Conservation (phyloP, 2,329 filamentous ascomycete genomes). For the Trichocomaceae sp. region DNA sequence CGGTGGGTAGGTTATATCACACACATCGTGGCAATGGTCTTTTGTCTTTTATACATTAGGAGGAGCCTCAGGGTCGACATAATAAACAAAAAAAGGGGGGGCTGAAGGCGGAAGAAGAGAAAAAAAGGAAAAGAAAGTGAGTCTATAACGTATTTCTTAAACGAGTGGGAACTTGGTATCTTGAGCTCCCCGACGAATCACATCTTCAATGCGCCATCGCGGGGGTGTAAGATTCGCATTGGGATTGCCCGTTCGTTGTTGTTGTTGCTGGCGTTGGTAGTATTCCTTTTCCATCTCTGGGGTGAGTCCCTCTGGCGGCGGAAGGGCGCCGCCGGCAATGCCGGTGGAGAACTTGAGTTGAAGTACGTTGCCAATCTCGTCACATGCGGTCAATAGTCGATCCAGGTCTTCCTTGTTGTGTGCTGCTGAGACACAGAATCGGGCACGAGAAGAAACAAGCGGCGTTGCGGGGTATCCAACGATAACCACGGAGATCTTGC, state of each 20-base stretch:
- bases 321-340: slow-evolving; percentile 77
- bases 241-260: slow-evolving; percentile 22
- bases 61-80: background rate
- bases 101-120: too few relatives aligned
- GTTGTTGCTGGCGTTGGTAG: slow-evolving; percentile 41
- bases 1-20: background rate
- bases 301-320: slow-evolving; percentile 63
- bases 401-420: slow-evolving; percentile 99
- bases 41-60: background rate
- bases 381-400: slow-evolving; percentile 77
- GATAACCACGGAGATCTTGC: slow-evolving; percentile 95
- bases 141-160: slow-evolving; percentile 33
- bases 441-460: slow-evolving; percentile 85
- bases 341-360: slow-evolving; percentile 98
- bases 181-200: slow-evolving; percentile 65
- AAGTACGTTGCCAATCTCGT: slow-evolving; percentile 84
- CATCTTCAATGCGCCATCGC: slow-evolving; percentile 70
- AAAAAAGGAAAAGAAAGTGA: background rate
- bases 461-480: slow-evolving; percentile 96
- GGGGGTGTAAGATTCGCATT: slow-evolving; percentile 56
- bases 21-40: background rate
- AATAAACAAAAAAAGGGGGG: background rate
- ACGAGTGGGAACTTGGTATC: slow-evolving; percentile 68
- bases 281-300: slow-evolving; percentile 67
- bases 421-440: slow-evolving; percentile 91